Percentiles rank a stretch among this genome's conserved stretches.
phyloP scores from a whole-genome alignment of 495 filamentous ascomycete species.

The Neurospora africana region DNA sequence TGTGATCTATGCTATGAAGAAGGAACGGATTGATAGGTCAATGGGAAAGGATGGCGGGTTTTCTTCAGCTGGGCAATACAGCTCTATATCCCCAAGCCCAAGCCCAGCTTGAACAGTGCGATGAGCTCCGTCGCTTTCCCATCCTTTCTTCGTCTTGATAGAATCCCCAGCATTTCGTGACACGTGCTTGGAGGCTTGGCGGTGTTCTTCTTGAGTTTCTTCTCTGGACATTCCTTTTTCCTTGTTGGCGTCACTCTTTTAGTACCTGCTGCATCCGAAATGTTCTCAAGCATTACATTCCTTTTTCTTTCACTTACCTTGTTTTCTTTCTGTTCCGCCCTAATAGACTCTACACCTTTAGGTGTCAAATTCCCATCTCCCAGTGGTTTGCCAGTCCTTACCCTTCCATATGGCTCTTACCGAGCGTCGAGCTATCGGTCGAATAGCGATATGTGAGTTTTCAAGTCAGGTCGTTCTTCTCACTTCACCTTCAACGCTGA shows the following conservation, averaged over 20 bases:
- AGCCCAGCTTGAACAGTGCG: not conserved
- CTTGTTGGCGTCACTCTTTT: not conserved
- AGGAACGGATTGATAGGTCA: not conserved
- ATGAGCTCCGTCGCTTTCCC: not conserved
- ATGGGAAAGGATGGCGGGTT: not conserved
- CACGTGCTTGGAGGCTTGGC: not conserved
- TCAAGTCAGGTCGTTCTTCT: not conserved
- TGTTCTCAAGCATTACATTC: not conserved
- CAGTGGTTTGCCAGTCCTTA: conserved; percentile 10
- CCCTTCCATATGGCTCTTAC: conserved; percentile 21
- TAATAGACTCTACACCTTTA: not conserved
- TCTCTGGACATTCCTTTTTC: not conserved
- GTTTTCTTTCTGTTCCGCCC: not conserved
- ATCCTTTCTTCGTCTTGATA: not conserved
- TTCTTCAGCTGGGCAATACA: not conserved
- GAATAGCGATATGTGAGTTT: conserved; percentile 12
- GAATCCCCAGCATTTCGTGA: not conserved
- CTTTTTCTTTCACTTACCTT: not conserved
- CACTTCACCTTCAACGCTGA: not conserved
- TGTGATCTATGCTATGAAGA: not conserved
- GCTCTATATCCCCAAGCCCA: not conserved
- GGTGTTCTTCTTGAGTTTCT: not conserved
- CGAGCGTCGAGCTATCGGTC: conserved; percentile 13
- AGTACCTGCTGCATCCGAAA: not conserved
- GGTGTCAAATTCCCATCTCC: not conserved